Evolutionary conservation across 2,329 filamentous ascomycete species (phyloP).

Genomic region (Sclerotinia glacialis): DNA sequence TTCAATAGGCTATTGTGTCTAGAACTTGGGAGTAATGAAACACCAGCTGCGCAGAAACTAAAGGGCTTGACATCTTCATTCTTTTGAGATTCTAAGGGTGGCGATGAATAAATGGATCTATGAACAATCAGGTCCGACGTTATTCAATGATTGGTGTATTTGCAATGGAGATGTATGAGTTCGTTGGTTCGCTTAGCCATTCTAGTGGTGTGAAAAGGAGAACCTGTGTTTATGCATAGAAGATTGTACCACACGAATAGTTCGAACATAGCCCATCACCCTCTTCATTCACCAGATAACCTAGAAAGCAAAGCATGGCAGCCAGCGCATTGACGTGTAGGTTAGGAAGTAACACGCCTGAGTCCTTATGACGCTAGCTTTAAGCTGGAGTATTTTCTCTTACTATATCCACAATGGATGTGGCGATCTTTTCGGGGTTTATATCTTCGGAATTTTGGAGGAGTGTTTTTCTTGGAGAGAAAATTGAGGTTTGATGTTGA

Average conservation of each 20-base stretch:
- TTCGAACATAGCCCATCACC: not conserved
- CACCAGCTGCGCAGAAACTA: not conserved
- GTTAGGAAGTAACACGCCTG: not conserved
- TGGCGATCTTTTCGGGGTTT: no score
- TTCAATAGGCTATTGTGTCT: not conserved
- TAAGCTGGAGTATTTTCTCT: no score
- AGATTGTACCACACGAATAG: not conserved
- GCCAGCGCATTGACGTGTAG: not conserved
- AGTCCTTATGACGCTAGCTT: no score
- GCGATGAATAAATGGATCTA: no score
- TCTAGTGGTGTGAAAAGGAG: not conserved
- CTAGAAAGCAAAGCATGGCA: not conserved
- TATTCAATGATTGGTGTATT: not conserved
- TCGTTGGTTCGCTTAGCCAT: not conserved
- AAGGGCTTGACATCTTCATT: not conserved
- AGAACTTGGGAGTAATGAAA: not conserved
- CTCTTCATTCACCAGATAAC: not conserved
- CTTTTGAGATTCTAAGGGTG: no score
- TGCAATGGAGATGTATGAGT: not conserved
- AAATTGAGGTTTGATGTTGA: no score
- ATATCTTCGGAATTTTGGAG: no score
- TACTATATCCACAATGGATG: no score
- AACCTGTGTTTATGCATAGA: not conserved
- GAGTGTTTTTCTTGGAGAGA: no score
- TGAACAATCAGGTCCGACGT: not conserved